Percentiles rank a stretch among this genome's conserved stretches.
Conservation (phyloP, 352 stramenopile genomes). For the Globisporangium alternatum region DNA sequence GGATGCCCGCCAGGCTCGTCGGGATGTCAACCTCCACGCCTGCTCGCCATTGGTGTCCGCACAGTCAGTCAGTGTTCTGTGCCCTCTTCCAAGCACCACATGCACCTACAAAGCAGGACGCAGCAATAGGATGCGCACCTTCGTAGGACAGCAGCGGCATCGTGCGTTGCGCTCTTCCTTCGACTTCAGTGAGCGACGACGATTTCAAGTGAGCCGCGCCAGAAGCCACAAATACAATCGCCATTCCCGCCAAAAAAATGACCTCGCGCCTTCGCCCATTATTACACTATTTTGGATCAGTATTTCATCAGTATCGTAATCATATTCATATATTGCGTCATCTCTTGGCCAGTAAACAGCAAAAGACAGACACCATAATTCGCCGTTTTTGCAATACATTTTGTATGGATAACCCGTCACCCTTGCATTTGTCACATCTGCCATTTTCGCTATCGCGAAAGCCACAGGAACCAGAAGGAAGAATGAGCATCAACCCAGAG, state of each 20-base stretch:
- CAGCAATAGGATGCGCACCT: slow-evolving; percentile 26
- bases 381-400: neutral
- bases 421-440: too few species aligned
- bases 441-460: neutral
- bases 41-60: slow-evolving; percentile 16
- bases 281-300: neutral
- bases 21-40: slow-evolving; percentile 75
- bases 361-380: neutral
- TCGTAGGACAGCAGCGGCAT: slow-evolving; percentile 80
- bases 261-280: neutral
- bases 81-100: neutral
- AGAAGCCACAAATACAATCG: neutral
- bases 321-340: neutral
- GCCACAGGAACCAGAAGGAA: neutral
- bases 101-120: neutral
- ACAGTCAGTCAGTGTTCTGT: neutral
- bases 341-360: neutral
- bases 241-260: neutral
- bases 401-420: too few species aligned
- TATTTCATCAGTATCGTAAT: neutral
- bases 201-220: neutral
- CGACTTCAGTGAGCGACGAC: neutral
- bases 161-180: neutral
- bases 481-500: slow-evolving; percentile 78
- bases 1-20: slow-evolving; percentile 47